Evolutionary conservation across 2,329 filamentous ascomycete genomes (phyloP).

Genomic region (Microascus cirrosus): DNA sequence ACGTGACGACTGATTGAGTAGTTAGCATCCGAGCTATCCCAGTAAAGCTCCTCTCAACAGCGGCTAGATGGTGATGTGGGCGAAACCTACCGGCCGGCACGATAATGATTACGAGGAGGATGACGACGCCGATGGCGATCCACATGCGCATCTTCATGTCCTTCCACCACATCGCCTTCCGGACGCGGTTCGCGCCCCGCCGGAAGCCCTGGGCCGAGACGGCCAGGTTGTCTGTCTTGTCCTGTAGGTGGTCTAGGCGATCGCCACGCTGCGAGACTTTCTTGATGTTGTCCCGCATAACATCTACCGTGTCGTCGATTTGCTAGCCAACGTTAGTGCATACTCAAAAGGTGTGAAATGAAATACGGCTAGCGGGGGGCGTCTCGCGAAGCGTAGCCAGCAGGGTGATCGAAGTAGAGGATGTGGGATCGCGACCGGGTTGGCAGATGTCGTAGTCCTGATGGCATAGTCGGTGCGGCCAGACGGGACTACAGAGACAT

Average conservation of each 20-base stretch:
- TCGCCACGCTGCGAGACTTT: conserved; percentile 91
- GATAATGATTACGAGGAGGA: conserved; percentile 88
- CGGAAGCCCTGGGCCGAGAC: conserved; percentile 91
- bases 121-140: conserved; percentile 79
- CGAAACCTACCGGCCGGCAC: conserved; percentile 64
- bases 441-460: no score
- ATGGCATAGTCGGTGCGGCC: no score
- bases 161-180: conserved; percentile 99
- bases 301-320: conserved; percentile 91
- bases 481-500: no score
- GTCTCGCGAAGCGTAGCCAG: neutral
- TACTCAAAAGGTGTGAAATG: neutral
- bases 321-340: conserved; percentile 46
- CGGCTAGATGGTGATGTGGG: neutral
- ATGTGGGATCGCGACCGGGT: no score
- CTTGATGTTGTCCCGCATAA: conserved; percentile 97
- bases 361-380: neutral
- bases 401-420: neutral
- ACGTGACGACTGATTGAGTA: conserved; percentile 1
- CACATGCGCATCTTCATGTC: conserved; percentile 99
- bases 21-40: neutral
- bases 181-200: conserved; percentile 87
- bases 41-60: neutral
- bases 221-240: conserved; percentile 91
- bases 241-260: conserved; percentile 75